Conservation (phyloP, 2,329 filamentous ascomycete species). For the Neonectria coccinea region DNA sequence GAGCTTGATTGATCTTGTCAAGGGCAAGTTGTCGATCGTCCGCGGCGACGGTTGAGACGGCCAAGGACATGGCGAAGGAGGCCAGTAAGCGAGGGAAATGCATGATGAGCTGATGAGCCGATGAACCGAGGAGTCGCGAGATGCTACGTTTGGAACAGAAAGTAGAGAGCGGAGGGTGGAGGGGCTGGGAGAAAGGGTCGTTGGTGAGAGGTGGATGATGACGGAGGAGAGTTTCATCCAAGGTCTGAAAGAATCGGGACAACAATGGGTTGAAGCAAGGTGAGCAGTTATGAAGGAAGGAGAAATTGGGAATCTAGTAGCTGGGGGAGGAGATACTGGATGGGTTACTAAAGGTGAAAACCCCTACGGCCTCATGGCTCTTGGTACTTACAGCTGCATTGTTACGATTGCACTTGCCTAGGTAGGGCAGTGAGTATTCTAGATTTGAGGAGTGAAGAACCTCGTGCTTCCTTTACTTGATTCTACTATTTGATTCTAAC, state of each 20-base stretch:
- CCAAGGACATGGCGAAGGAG: conserved; percentile 30
- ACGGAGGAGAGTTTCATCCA: not conserved
- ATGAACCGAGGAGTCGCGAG: not conserved
- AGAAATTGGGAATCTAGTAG: not conserved
- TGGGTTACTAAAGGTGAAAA: not conserved
- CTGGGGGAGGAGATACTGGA: not conserved
- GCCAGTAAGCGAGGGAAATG: conserved; percentile 14
- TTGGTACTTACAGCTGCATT: not conserved
- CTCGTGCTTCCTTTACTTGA: not conserved
- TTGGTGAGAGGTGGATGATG: not conserved
- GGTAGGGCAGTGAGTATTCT: not conserved
- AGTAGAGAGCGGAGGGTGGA: not conserved
- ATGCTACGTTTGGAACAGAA: not conserved
- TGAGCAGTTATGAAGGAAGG: not conserved
- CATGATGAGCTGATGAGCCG: conserved; percentile 17
- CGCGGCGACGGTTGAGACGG: conserved; percentile 27
- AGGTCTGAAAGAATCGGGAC: not conserved
- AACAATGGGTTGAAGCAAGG: not conserved
- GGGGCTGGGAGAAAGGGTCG: not conserved
- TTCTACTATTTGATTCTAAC: too few relatives aligned
- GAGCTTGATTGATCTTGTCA: conserved; percentile 49
- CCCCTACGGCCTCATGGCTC: not conserved
- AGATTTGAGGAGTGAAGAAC: not conserved
- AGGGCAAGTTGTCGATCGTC: conserved; percentile 44
- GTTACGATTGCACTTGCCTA: not conserved